Conservation (phyloP, 257 asterid species). For the Echium plantagineum region DNA sequence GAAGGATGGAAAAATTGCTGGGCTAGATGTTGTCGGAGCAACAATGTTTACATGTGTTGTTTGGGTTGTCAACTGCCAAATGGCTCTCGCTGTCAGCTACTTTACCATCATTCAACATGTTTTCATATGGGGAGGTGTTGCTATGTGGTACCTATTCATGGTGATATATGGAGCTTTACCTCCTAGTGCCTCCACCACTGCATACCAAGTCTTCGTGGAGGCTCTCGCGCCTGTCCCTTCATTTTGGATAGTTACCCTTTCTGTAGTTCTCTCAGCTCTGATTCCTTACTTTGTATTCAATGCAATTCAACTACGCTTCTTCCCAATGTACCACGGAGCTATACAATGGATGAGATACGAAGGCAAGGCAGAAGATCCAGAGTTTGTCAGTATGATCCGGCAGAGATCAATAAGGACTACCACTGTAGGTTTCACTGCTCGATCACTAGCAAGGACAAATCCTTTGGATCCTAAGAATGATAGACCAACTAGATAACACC, state of each 20-base stretch:
- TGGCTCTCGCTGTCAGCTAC: constrained; percentile 75
- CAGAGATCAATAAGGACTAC: constrained; percentile 64
- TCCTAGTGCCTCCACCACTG: constrained; percentile 40
- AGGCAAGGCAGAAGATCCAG: constrained; percentile 59
- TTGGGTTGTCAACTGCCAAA: constrained; percentile 89
- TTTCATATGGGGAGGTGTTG: constrained; percentile 83
- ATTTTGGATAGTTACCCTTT: constrained; percentile 42
- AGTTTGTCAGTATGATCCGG: constrained; percentile 50
- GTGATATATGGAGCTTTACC: constrained; percentile 57
- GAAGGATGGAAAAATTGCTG: constrained; percentile 54
- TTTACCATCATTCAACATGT: constrained; percentile 78
- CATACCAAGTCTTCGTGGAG: constrained; percentile 60
- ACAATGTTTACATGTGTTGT: constrained; percentile 80
- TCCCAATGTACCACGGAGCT: constrained; percentile 67
- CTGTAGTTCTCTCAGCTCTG: constrained; percentile 33
- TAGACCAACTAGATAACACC: constrained; percentile 15
- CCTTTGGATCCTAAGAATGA: constrained; percentile 32
- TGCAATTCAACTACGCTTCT: constrained; percentile 31
- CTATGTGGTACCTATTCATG: constrained; percentile 73
- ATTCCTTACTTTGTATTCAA: constrained; percentile 48
- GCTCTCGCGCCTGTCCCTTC: constrained; percentile 61
- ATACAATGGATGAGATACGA: constrained; percentile 82
- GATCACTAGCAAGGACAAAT: constrained; percentile 64
- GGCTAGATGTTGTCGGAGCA: constrained; percentile 49
- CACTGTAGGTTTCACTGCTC: constrained; percentile 86